Evolutionary conservation across 2,329 filamentous ascomycete genomes (phyloP).

Genomic region (Aureobasidium sp.): DNA sequence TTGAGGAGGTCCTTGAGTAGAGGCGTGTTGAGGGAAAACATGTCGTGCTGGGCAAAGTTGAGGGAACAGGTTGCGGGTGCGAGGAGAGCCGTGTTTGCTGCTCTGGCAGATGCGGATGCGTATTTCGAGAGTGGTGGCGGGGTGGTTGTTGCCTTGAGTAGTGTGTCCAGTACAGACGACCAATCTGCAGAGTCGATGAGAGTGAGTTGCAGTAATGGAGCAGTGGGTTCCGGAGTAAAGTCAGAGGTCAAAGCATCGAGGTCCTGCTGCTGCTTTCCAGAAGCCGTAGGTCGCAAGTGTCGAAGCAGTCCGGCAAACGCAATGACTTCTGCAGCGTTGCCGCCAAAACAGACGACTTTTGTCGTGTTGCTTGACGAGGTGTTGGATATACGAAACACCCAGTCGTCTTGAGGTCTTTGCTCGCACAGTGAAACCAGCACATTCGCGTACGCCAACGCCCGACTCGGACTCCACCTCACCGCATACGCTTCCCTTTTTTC

Average conservation of each 20-base stretch:
- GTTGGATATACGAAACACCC: neutral
- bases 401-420: neutral
- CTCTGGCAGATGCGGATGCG: neutral
- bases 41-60: neutral
- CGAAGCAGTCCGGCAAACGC: conserved; percentile 11
- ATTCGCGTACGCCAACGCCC: conserved; percentile 12
- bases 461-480: conserved; percentile 7
- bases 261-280: neutral
- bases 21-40: neutral
- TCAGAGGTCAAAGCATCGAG: neutral
- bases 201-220: neutral
- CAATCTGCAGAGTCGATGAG: conserved; percentile 9
- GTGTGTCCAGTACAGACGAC: neutral
- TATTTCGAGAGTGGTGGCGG: conserved; percentile 10
- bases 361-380: too few species aligned
- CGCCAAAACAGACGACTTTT: conserved; percentile 5
- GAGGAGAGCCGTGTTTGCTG: neutral
- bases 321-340: conserved; percentile 7
- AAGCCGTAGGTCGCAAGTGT: neutral
- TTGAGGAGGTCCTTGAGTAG: neutral
- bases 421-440: neutral
- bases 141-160: neutral
- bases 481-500: conserved; percentile 2
- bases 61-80: neutral
- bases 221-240: neutral